Percentiles rank a stretch among this genome's conserved stretches.
These are phyloP conservation scores for Pythium aquatile DNA, from an alignment of 352 stramenopile genomes.

Conservation along the genomic window DNA sequence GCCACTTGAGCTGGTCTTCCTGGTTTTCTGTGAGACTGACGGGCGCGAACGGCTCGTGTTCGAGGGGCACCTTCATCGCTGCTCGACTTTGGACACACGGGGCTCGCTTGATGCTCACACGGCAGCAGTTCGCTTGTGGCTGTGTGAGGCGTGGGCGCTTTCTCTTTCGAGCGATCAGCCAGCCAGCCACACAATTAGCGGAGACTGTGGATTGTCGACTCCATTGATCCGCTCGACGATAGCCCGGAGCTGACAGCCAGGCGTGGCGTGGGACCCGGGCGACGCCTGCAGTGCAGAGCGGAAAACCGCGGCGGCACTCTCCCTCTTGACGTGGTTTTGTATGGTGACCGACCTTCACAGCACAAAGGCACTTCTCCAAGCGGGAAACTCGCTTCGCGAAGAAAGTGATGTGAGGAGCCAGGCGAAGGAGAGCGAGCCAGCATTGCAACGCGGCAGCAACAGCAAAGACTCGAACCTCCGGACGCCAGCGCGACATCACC, in stretches of 20 bases:
- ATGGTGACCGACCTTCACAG: neutral
- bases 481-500: neutral
- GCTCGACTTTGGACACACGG: slow-evolving; percentile 29
- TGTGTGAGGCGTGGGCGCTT: neutral
- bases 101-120: slow-evolving; percentile 29
- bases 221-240: neutral
- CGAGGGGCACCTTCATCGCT: slow-evolving; percentile 56
- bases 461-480: too few species aligned
- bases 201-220: neutral
- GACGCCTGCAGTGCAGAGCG: neutral
- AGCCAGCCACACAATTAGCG: neutral
- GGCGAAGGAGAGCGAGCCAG: neutral
- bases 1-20: slow-evolving; percentile 15
- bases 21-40: slow-evolving; percentile 32
- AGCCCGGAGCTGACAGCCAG: neutral
- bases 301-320: too few species aligned
- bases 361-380: neutral
- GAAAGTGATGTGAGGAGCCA: neutral
- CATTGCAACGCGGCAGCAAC: neutral
- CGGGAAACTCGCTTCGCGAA: neutral
- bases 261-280: neutral
- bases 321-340: neutral
- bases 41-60: slow-evolving; percentile 47
- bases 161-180: neutral
- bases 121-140: neutral